phyloP scores from a whole-genome alignment of 2,329 filamentous ascomycete genomes.

The Xylaria sp. region DNA sequence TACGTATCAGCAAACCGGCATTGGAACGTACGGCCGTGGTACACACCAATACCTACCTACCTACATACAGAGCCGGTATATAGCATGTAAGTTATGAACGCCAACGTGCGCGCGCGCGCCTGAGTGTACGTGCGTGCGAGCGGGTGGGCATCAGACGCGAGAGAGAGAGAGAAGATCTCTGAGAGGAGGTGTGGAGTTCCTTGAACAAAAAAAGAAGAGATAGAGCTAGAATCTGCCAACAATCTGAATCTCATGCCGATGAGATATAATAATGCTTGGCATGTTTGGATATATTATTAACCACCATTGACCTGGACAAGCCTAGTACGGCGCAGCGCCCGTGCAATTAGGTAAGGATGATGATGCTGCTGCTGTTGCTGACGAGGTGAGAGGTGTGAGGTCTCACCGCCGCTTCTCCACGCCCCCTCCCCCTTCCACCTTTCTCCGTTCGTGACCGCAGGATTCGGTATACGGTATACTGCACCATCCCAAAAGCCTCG shows the following conservation, averaged over 20 bases:
- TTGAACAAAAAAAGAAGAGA: not conserved
- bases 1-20: constrained; percentile 7
- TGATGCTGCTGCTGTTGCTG: not conserved
- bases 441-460: too few relatives aligned
- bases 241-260: constrained; percentile 2
- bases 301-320: not conserved
- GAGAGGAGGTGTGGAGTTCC: not conserved
- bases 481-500: too few relatives aligned
- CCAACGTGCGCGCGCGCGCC: too few relatives aligned
- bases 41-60: not conserved
- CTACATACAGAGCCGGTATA: not conserved
- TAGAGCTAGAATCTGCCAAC: constrained; percentile 1
- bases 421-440: too few relatives aligned
- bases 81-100: not conserved
- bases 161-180: too few relatives aligned
- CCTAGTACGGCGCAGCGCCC: too few relatives aligned
- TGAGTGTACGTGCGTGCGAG: not conserved
- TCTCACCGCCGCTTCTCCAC: constrained; percentile 26
- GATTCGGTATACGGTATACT: not conserved
- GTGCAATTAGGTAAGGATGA: not conserved
- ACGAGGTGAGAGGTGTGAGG: constrained; percentile 2
- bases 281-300: constrained; percentile 1
- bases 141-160: not conserved
- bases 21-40: not conserved
- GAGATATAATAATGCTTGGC: constrained; percentile 14